Evolutionary conservation across 2,329 filamentous ascomycete species (phyloP).

Genomic region (Beauveria rudraprayagi): DNA sequence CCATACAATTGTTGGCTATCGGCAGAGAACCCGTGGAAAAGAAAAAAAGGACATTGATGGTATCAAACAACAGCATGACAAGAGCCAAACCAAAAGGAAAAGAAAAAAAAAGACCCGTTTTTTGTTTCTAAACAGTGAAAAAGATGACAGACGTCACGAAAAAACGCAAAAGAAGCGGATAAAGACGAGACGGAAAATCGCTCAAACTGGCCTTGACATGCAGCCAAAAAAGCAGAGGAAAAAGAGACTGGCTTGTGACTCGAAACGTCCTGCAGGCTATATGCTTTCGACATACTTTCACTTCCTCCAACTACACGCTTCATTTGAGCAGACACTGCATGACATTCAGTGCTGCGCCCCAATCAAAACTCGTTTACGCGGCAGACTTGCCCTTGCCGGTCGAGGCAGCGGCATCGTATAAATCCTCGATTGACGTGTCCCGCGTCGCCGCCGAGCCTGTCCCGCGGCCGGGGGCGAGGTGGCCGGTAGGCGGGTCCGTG

Average conservation of each 20-base stretch:
- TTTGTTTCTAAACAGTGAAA: background rate
- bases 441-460: background rate
- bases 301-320: background rate
- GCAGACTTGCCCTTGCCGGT: conserved; percentile 1
- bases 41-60: background rate
- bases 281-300: background rate
- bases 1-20: background rate
- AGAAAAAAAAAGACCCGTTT: background rate
- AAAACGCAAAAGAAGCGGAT: background rate
- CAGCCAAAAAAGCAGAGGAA: too few species aligned
- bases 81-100: too few species aligned
- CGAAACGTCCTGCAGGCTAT: background rate
- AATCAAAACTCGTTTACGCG: background rate
- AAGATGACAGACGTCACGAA: background rate
- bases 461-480: background rate
- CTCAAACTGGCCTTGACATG: background rate
- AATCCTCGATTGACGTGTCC: conserved; percentile 2
- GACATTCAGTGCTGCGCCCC: background rate
- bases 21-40: background rate
- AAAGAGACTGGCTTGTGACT: background rate
- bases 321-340: background rate
- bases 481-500: background rate
- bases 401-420: conserved; percentile 4
- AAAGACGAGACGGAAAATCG: background rate
- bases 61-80: background rate